Base-by-base conservation (phyloP, 1,139 yeast species). In the Candida labiduridarum region DNA sequence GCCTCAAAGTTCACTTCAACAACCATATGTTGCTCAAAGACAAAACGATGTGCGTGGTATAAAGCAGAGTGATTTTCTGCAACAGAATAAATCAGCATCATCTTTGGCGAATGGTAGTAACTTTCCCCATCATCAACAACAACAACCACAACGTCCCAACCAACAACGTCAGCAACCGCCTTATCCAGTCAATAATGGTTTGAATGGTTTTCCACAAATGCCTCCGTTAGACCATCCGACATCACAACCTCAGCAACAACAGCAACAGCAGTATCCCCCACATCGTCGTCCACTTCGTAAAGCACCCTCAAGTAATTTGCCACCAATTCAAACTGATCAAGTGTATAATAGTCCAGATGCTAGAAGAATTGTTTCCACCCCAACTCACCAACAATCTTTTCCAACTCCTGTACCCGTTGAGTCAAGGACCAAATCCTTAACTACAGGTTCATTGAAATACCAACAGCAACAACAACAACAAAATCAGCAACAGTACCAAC, bases 331-430 rank as follows among this genome's bases (percentile, higher is more conserved):
- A 46, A 63, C 62, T 8, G 59, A 56, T 27, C 54, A 53, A 41
- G 49, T 50, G 7, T 43, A 45, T 15, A 41, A 49, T 42, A 44
- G 50, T 39, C 42, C 50, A 46, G 40, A 58, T 56, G 27, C 45
- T 2, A 56, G 70, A 52, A 52, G 71, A 47, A 63, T 65, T 33
- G 69, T 62, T 2, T 67, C 71, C 0, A 58, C 67, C 1, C 69
- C 70, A 6, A 52, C 52, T 14, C 34, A 35, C 11, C 57, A 60
- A 40, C 63, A 62, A 14, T 52, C 52, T 25, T 47, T 47, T 18
- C 52, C 52, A 10, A 52, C 44, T 8, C 49, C 50, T 45, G 44
- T 48, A 27, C 47, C 15, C 45, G 55, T 49, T 46, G 70, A 67
- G 7, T 36, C 54, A 8, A 53, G 71, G 51, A 63, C 62, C 48